Evolutionary conservation across 2,329 filamentous ascomycete species (phyloP).

Genomic region (Aureobasidium sp.): DNA sequence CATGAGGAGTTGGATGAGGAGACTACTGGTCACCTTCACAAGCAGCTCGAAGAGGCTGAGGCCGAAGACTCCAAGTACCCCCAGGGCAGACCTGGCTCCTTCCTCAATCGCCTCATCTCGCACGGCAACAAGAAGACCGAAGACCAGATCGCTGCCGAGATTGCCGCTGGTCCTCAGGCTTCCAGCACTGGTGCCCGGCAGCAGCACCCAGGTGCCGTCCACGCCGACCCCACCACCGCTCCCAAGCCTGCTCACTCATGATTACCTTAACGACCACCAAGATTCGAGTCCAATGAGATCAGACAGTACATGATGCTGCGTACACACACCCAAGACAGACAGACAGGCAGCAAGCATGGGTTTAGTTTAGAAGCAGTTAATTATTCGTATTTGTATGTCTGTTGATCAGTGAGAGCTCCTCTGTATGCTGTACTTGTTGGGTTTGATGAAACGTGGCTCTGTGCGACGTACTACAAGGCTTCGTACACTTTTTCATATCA

Average conservation of each 20-base stretch:
- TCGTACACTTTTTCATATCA: neutral
- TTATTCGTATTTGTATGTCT: slow-evolving; percentile 6
- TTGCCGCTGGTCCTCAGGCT: neutral
- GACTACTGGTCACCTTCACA: slow-evolving; percentile 29
- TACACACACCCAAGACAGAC: slow-evolving; percentile 3
- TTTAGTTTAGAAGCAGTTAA: slow-evolving; percentile 2
- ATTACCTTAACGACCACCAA: slow-evolving; percentile 5
- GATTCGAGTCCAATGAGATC: neutral
- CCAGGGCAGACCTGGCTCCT: slow-evolving; percentile 28
- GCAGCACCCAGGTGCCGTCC: neutral
- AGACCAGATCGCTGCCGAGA: slow-evolving; percentile 23
- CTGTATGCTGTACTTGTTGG: neutral
- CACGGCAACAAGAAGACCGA: slow-evolving; percentile 35
- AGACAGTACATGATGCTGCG: neutral
- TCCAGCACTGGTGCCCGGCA: neutral
- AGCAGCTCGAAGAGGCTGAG: slow-evolving; percentile 29
- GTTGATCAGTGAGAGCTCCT: slow-evolving; percentile 1
- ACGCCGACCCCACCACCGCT: neutral
- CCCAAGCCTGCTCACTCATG: slow-evolving; percentile 10
- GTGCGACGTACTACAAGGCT: neutral
- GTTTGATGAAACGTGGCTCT: neutral
- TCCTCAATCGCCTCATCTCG: slow-evolving; percentile 30
- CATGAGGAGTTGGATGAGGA: slow-evolving; percentile 30
- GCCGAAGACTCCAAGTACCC: slow-evolving; percentile 21
- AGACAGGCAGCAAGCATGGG: neutral